A percentile compares a stretch with the other conserved stretches of the same genome.
Evolutionary conservation across 495 filamentous ascomycete species (phyloP).

Genomic region (Aspergillus cavernicola): DNA sequence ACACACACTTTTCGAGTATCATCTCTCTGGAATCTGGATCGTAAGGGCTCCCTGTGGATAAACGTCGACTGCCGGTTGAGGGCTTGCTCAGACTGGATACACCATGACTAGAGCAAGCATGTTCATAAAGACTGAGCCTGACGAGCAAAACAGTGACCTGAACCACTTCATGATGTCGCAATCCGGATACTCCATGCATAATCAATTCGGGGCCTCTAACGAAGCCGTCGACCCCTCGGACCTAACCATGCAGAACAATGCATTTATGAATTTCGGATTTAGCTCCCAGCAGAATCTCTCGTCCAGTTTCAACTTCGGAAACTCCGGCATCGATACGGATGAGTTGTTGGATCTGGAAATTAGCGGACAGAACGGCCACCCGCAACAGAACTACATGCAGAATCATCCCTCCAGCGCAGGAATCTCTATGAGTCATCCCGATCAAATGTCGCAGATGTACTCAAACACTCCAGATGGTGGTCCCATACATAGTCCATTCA

Average conservation of each 20-base stretch:
- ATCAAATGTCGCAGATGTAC: constrained; percentile 66
- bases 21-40: constrained; percentile 10
- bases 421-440: constrained; percentile 47
- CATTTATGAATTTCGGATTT: constrained; percentile 49
- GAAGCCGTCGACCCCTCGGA: constrained; percentile 82
- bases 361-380: constrained; percentile 42
- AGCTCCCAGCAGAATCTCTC: constrained; percentile 50
- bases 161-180: constrained; percentile 51
- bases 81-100: constrained; percentile 16
- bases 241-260: constrained; percentile 62
- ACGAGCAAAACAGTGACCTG: constrained; percentile 57
- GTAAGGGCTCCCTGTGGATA: constrained; percentile 21
- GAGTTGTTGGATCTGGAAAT: constrained; percentile 52
- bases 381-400: constrained; percentile 44
- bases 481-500: constrained; percentile 83
- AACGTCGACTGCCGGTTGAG: constrained; percentile 4
- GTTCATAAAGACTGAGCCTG: constrained; percentile 76
- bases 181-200: constrained; percentile 57
- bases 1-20: neutral
- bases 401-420: constrained; percentile 42
- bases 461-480: constrained; percentile 85
- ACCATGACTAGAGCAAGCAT: constrained; percentile 49
- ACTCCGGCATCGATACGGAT: constrained; percentile 53
- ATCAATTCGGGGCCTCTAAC: constrained; percentile 63
- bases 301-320: constrained; percentile 50